Conservation (phyloP, 331 rosid genomes). For the Malus hybrid region DNA sequence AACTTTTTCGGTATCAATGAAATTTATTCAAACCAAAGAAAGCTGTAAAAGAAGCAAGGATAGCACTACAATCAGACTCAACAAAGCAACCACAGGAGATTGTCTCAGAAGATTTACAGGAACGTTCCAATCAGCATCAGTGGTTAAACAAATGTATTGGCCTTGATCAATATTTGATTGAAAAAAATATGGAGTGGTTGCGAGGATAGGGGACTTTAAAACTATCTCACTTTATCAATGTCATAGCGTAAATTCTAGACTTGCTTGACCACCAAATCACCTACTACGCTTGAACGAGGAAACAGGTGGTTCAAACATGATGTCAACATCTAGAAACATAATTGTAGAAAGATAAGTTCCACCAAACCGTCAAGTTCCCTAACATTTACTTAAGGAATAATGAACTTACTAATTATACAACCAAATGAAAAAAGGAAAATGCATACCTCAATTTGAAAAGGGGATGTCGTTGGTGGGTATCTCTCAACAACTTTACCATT, state of each 20-base stretch:
- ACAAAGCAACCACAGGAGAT: too few species aligned
- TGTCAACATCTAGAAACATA: not conserved
- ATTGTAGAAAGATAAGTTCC: not conserved
- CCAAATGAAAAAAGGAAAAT: not conserved
- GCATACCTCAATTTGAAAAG: slow-evolving; percentile 92
- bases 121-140: too few species aligned
- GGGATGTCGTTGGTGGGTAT: slow-evolving; percentile 89
- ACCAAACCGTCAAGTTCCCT: not conserved
- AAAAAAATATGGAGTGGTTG: too few species aligned
- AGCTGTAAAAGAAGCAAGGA: too few species aligned
- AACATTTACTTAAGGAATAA: not conserved
- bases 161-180: too few species aligned
- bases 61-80: too few species aligned
- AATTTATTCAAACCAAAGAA: too few species aligned
- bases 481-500: slow-evolving; percentile 93
- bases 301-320: not conserved
- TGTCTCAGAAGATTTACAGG: too few species aligned
- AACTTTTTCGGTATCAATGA: too few species aligned
- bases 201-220: too few species aligned
- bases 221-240: too few species aligned
- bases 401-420: not conserved
- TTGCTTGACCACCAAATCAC: not conserved
- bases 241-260: not conserved
- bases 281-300: not conserved
- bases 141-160: too few species aligned